Evolutionary conservation across 495 filamentous ascomycete genomes (phyloP).

Genomic region (Talaromyces proteolyticus): DNA sequence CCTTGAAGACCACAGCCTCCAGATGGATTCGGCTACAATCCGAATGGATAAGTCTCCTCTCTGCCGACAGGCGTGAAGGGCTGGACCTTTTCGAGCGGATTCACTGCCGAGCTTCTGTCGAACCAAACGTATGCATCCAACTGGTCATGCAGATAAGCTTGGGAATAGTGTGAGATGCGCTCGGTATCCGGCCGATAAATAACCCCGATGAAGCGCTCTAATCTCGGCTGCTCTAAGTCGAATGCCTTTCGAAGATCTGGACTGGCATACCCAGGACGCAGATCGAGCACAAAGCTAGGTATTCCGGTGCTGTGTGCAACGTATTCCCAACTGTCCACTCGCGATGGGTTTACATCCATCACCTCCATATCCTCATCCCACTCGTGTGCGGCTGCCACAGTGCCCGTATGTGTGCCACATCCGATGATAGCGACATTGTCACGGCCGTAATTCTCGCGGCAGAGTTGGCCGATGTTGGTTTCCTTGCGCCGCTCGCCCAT

Average conservation of each 20-base stretch:
- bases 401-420: slow-evolving; percentile 48
- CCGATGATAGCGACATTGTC: slow-evolving; percentile 46
- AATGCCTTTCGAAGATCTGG: slow-evolving; percentile 32
- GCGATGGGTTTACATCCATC: slow-evolving; percentile 39
- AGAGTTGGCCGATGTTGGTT: slow-evolving; percentile 52
- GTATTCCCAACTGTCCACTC: slow-evolving; percentile 39
- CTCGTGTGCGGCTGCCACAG: slow-evolving; percentile 48
- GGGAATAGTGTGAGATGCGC: slow-evolving; percentile 48
- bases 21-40: too few species aligned
- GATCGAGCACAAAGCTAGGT: slow-evolving; percentile 42
- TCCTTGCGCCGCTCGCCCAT: slow-evolving; percentile 47
- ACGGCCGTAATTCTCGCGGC: slow-evolving; percentile 40
- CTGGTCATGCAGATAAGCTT: slow-evolving; percentile 47
- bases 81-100: slow-evolving; percentile 45
- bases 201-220: slow-evolving; percentile 54
- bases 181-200: slow-evolving; percentile 55
- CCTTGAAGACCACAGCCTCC: too few species aligned
- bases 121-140: slow-evolving; percentile 55
- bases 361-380: slow-evolving; percentile 55
- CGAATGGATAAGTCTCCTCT: slow-evolving; percentile 55
- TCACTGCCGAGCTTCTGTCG: slow-evolving; percentile 45
- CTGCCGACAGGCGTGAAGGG: slow-evolving; percentile 37
- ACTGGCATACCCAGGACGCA: slow-evolving; percentile 33
- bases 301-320: slow-evolving; percentile 38
- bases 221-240: slow-evolving; percentile 25